Evolutionary conservation across 805 yeast species (phyloP), one percentile per base, ranked within the genome.

Genomic region (Alloascoidea hylecoeti): DNA sequence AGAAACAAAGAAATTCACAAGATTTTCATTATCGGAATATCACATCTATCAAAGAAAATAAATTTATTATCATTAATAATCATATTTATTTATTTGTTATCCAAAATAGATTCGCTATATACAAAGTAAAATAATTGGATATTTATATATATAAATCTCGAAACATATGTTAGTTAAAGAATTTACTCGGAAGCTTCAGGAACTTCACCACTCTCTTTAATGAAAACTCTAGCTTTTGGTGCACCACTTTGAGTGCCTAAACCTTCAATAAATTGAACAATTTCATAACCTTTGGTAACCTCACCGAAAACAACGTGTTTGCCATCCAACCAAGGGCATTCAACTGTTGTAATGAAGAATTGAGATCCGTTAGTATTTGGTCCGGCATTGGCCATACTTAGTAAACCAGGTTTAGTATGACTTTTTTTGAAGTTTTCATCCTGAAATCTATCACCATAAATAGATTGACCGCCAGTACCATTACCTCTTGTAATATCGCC

Each of bases 331-430:
- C 89, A 96, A 4, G 97, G 95, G 1, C 96, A 85, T 33, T 85
- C 77, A 2, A 75, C 92, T 2, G 96, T 84, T 17, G 98, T 89
- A 50, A 89, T 77, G 57, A 89, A 89, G 50, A 85, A 92, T 60
- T 89, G 97, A 2, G 96, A 85, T 1, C 97, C 97, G 53, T 92
- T 92, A 36, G 97, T 89, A 56, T 79, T 75, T 42, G 95, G 88
- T n/a, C 97, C 97, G 3, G 96, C 83, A 53, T 89, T 89, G 41
- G 98, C 97, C 97, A 89, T 92, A 4, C 95, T 82, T 48, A 89
- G 69, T 47, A 92, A 66, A 57, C 80, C 88, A 39, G 97, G 97
- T 50, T 70, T 69, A 46, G 77, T 85, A 55, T 89, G 97, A 44
- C 68, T 70, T 46, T 72, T 55, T 36, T 66, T 56, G 57, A 92